phyloP scores from a whole-genome alignment of 192 early-diverging fungal genomes.

The Dispira simplex region DNA sequence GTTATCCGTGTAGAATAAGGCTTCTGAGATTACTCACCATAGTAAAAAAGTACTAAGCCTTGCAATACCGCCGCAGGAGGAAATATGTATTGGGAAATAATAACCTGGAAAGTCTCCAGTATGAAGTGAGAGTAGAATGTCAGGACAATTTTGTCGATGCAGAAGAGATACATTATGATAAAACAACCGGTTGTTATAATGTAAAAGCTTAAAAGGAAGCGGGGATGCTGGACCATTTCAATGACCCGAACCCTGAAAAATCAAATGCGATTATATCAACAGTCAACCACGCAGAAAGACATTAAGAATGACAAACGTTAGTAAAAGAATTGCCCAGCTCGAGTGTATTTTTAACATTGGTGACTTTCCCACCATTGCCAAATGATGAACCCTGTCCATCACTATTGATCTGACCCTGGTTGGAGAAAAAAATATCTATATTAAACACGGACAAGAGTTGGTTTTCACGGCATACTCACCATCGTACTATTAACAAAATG shows the following conservation, averaged over 20 bases:
- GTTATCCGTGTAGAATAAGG: background rate
- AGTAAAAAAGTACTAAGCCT: constrained; percentile 1
- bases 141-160: background rate
- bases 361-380: background rate
- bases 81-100: background rate
- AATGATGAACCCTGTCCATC: background rate
- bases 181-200: background rate
- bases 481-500: constrained; percentile 3
- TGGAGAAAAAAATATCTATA: background rate
- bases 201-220: background rate
- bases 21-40: constrained; percentile 1
- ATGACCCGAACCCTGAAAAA: background rate
- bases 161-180: background rate
- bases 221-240: background rate
- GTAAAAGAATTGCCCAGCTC: too few relatives aligned
- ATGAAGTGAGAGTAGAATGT: background rate
- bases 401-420: background rate
- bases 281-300: too few relatives aligned
- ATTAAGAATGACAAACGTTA: too few relatives aligned
- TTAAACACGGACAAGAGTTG: background rate
- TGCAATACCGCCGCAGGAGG: background rate
- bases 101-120: background rate
- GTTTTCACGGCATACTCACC: background rate
- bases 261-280: background rate
- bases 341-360: background rate